Base-by-base conservation (phyloP, 164 flowering plant species). In the Tetrastigma voinierianum region DNA sequence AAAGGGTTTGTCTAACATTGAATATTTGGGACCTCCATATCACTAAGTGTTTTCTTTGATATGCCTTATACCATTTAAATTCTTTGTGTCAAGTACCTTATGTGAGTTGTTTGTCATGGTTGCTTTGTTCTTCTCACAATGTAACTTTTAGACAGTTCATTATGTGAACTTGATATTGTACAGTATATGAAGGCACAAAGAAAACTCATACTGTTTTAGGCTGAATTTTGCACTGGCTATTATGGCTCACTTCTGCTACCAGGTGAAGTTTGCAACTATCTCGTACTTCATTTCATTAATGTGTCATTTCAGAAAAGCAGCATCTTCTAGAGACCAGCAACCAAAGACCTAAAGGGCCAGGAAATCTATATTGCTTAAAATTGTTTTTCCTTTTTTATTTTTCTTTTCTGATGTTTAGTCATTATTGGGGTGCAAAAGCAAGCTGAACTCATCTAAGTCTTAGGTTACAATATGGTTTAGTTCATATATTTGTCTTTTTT, bases 1-100 rank as follows among this genome's bases (percentile, higher is more conserved):
- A 79, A 87, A 79, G 77, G 98, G 91, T 82, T 83, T 77, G 6
- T 73, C 90, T n/a, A 32, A 62, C 82, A 66, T 43, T 77, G 84
- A 78, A 71, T 43, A 70, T 95, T 46, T 92, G 97, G 96, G 98
- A 95, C 68, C 97, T 92, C 48, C 57, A 82, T 54, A 81, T 89
- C 23, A 87, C 98, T 67, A 95, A 95, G 98, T 91, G 93, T 56
- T 51, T 5, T n/a, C n/a, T 55, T 62, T 44, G 51, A 5, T 52
- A 25, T 57, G n/a, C n/a, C n/a, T 49, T 61, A 19, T 62, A 25
- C 8, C 3, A 18, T 46, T 12, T 0, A 11, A 1, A 16, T 45
- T 20, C 8, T 46, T 47, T 4, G 12, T 40, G 17, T 45, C 18
- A 12, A 40, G 1, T 16, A 40, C 24, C 6, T 7, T 7, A 32